phyloP scores from a whole-genome alignment of 176 grass and related monocot species.

The Chrysopogon serrulatus region DNA sequence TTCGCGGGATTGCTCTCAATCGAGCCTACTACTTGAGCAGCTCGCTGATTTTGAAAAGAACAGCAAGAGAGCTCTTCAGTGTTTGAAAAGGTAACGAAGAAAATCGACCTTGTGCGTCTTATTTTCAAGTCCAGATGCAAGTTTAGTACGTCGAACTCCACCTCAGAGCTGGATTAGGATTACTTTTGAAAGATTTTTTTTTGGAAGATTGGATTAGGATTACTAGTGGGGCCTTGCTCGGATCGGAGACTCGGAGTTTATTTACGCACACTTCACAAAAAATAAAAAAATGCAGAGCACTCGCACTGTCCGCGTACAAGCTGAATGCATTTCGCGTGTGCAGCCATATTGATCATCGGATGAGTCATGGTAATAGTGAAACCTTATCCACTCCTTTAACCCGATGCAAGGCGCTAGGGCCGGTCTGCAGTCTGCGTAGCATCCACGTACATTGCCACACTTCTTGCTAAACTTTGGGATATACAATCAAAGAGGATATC shows the following conservation, averaged over 20 bases:
- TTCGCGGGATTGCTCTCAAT: neutral
- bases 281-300: neutral
- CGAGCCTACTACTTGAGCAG: neutral
- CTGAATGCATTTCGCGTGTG: conserved; percentile 9
- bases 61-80: neutral
- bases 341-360: neutral
- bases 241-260: neutral
- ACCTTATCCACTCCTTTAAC: neutral
- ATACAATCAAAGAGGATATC: no score
- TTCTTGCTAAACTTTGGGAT: no score
- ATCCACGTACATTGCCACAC: neutral
- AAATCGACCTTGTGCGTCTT: neutral
- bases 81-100: neutral
- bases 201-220: no score
- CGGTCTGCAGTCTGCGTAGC: no score
- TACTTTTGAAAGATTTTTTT: no score
- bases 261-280: neutral
- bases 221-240: neutral
- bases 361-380: neutral
- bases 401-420: neutral
- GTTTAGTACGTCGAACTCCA: neutral
- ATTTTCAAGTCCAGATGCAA: neutral
- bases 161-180: neutral
- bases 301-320: neutral
- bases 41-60: neutral